These are phyloP conservation scores for Daldinia vernicosa DNA, from an alignment of 495 filamentous ascomycete genomes.

Conservation along the genomic window DNA sequence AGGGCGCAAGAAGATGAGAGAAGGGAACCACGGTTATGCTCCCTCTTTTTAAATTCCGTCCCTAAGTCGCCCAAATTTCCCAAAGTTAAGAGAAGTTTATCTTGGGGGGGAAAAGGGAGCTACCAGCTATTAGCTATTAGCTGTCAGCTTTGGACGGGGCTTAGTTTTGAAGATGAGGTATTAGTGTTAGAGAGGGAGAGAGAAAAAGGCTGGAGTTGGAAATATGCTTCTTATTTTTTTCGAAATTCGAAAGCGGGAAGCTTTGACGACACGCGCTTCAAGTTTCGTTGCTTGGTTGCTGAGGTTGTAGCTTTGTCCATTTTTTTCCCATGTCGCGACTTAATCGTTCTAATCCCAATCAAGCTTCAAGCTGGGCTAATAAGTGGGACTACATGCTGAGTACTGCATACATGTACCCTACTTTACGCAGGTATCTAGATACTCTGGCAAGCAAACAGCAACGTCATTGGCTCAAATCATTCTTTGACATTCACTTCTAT, in stretches of 20 bases:
- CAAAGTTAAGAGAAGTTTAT: conserved; percentile 3
- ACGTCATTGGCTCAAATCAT: not conserved
- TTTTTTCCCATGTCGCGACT: conserved; percentile 31
- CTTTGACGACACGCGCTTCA: conserved; percentile 26
- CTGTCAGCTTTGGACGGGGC: not conserved
- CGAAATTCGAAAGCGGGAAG: conserved; percentile 13
- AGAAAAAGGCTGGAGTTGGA: conserved; percentile 7
- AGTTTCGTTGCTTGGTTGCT: conserved; percentile 4
- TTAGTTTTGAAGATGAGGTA: not conserved
- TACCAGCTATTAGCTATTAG: not conserved
- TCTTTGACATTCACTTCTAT: not conserved
- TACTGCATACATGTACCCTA: not conserved
- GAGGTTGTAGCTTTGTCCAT: conserved; percentile 20
- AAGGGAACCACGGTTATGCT: conserved; percentile 3
- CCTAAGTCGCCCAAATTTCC: not conserved
- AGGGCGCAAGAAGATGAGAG: conserved; percentile 13
- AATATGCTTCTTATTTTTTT: conserved; percentile 28
- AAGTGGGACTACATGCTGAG: not conserved
- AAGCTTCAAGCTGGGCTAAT: not conserved
- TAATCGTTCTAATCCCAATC: conserved; percentile 16
- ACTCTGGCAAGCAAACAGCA: not conserved
- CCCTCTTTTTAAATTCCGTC: not conserved
- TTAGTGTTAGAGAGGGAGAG: not conserved
- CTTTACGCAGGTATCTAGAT: not conserved
- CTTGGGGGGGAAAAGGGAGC: not conserved